Evolutionary conservation across 208 protist species (phyloP).

Genomic region (Trypanosoma rangeli): DNA sequence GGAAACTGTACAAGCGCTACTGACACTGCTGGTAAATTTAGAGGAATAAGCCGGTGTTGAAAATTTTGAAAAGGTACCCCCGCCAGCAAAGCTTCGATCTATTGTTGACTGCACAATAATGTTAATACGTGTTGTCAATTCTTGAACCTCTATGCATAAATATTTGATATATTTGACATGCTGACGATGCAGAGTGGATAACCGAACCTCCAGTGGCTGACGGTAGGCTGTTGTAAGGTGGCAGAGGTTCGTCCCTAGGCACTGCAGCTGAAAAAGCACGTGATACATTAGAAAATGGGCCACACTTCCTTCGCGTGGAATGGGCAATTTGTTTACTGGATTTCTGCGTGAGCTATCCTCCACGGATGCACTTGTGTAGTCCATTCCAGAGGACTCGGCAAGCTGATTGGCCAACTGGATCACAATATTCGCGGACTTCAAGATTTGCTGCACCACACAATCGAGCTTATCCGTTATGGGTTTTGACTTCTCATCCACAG

Average conservation of each 20-base stretch:
- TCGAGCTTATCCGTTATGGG: constrained; percentile 33
- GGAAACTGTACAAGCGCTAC: constrained; percentile 3
- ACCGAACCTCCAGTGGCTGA: constrained; percentile 46
- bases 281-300: constrained; percentile 75
- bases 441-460: constrained; percentile 44
- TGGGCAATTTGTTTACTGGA: constrained; percentile 67
- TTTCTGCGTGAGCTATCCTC: constrained; percentile 37
- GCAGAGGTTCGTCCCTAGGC: constrained; percentile 62
- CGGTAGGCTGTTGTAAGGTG: constrained; percentile 66
- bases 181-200: constrained; percentile 53
- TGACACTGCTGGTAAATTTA: neutral
- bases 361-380: constrained; percentile 25
- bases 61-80: constrained; percentile 6
- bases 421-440: constrained; percentile 72
- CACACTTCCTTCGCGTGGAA: constrained; percentile 48
- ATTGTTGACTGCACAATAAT: constrained; percentile 82
- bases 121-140: constrained; percentile 68
- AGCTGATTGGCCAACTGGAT: constrained; percentile 77
- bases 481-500: constrained; percentile 27
- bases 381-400: constrained; percentile 42
- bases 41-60: constrained; percentile 4
- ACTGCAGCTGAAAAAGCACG: constrained; percentile 86
- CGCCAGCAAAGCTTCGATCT: constrained; percentile 43
- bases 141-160: constrained; percentile 50
- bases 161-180: constrained; percentile 63